A percentile compares a stretch with the other conserved stretches of the same genome.
These are phyloP conservation scores for Hirschioporus abietinus DNA, from an alignment of 768 basidiomycete genomes.

Conservation along the genomic window DNA sequence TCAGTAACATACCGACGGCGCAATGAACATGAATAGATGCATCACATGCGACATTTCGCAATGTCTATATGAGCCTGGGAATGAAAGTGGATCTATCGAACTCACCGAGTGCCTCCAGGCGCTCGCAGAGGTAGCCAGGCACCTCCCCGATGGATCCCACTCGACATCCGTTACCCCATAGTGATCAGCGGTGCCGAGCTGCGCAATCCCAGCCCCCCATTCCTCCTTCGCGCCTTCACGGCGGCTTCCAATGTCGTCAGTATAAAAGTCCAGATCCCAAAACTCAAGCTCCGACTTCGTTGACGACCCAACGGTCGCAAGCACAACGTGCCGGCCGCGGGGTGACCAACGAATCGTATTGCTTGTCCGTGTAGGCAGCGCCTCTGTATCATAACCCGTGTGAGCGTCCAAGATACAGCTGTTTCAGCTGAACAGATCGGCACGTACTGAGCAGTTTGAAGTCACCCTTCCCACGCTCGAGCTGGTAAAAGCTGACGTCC, in stretches of 20 bases:
- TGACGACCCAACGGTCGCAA: constrained; percentile 93
- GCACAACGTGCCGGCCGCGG: constrained; percentile 89
- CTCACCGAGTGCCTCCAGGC: constrained; percentile 91
- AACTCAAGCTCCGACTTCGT: constrained; percentile 97
- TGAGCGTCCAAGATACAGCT: constrained; percentile 5
- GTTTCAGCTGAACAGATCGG: constrained; percentile 8
- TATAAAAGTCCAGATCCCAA: constrained; percentile 94
- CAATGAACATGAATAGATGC: not conserved
- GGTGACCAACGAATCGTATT: constrained; percentile 98
- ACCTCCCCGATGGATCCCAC: constrained; percentile 97
- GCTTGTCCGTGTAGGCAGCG: constrained; percentile 75
- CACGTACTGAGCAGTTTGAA: constrained; percentile 81
- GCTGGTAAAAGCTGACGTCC: constrained; percentile 92
- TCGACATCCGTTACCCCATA: constrained; percentile 97
- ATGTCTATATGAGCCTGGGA: not conserved
- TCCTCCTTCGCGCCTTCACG: constrained; percentile 57
- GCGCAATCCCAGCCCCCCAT: constrained; percentile 82
- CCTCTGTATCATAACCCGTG: constrained; percentile 38
- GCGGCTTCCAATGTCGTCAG: constrained; percentile 49
- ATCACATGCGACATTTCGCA: not conserved
- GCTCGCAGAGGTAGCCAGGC: constrained; percentile 88
- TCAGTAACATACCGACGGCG: not conserved
- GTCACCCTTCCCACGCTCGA: constrained; percentile 89
- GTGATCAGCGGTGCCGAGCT: constrained; percentile 84
- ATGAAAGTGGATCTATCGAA: constrained; percentile 6